Base-by-base conservation (phyloP, 1,139 yeast species). In the Pichia sp. region DNA sequence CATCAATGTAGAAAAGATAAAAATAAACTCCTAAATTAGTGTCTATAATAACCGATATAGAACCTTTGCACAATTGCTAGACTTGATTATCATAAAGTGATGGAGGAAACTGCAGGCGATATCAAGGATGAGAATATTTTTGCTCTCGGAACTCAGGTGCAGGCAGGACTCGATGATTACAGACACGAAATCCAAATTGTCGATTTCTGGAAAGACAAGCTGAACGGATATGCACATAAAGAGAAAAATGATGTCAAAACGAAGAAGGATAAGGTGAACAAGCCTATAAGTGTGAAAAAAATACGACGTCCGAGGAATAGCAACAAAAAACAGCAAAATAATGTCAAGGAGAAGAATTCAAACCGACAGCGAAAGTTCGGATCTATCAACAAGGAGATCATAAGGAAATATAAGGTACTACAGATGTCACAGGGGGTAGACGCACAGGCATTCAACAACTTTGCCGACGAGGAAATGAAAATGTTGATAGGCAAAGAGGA, bases 101-200 rank as follows among this genome's bases (percentile, higher is more conserved):
- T 36, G 40, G 40, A 36, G n/a, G 40, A 36, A 36, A 36, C 16
- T 36, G 15, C 40, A 5, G 29, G 42, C 7, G 47, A 32, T 5
- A 19, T 40, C 23, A 47, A 45, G 30, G 47, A 47, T n/a, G 48
- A 40, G 11, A 43, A 38, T 13, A 5, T 50, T 6, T 56, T 55
- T 40, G 31, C 53, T 13, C 63, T 63, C 49, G 69, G 69, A 6
- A 65, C 69, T 1, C 69, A 66, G 51, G 68, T 63, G 2, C 68
- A 64, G 47, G 67, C 61, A 5, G 59, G 55, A 2, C 41, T 63
- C 8, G 68, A 66, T 19, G 67, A 62, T 38, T 31, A 43, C 30
- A 16, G 29, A n/a, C 26, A 44, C 10, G n/a, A 32, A 7, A 13
- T 41, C 5, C 34, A n/a, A 8, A 36, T 30, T 5, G 23, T 32